Evolutionary conservation across 495 filamentous ascomycete genomes (phyloP), one percentile per base, ranked within the genome.

Genomic region (Pseudevernia furfuracea): DNA sequence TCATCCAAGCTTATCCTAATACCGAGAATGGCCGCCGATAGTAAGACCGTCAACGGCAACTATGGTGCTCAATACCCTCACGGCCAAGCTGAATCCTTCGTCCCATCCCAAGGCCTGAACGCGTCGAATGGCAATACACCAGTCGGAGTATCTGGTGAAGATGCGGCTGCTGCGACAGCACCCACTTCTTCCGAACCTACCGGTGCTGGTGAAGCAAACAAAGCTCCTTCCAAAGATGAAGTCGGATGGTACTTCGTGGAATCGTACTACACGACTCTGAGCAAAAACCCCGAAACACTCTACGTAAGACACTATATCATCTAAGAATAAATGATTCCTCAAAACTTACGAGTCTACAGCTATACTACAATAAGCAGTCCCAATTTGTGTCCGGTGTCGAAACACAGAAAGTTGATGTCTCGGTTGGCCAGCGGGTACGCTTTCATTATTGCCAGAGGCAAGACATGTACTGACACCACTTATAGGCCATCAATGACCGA

Each of bases 191-290:
- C 77, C 66, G 74, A 69, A 57, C 72, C 78, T 36, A 37, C 62
- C 38, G 71, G 72, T 38, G 73, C 67, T 52, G 78, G 77, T 63
- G 74, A 77, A 67, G 79, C 78, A 69, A 78, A 73, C 74, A 60
- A 80, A 77, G 67, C 64, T 57, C 57, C 61, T 53, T 74, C 79
- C 53, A 95, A 94, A 75, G 90, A 92, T 75, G 91, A 97, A 77
- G 89, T 98, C 60, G 94, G 91, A 70, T 98, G 94, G 94, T 97
- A 92, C 76, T 98, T 98, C 68, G 94, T 97, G 41, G 95, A 98
- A 82, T 92, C 96, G 73, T 97, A 96, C 81, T 98, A 98, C 76
- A 97, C 91, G 66, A 98, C 90, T 67, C 81, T 98, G 71, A 96
- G 91, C 85, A 90, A 91, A 74, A 88, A 80, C 65, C 94, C 95